phyloP scores from a whole-genome alignment of 202 grass and related monocot species.

The Saccharum hybrid region DNA sequence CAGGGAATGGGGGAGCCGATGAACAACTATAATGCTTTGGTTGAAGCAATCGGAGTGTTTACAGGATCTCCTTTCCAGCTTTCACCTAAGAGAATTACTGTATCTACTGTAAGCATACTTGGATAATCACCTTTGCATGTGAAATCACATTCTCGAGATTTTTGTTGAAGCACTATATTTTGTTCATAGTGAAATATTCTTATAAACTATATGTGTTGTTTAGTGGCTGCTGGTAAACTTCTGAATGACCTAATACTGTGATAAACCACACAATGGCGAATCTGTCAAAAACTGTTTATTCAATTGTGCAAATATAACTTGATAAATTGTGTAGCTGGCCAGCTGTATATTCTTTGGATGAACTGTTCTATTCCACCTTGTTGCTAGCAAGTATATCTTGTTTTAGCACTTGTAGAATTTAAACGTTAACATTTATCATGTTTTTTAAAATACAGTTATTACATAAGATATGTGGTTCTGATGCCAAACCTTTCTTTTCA shows the following conservation, averaged over 20 bases:
- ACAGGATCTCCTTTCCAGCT: slow-evolving; percentile 86
- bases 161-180: slow-evolving; percentile 16
- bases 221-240: not conserved
- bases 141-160: slow-evolving; percentile 20
- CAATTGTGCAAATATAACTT: slow-evolving; percentile 7
- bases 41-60: slow-evolving; percentile 87
- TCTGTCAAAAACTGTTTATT: not conserved
- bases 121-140: slow-evolving; percentile 22
- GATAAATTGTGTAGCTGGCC: slow-evolving; percentile 27
- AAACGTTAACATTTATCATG: not conserved
- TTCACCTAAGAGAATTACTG: slow-evolving; percentile 93
- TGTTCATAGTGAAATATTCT: slow-evolving; percentile 5
- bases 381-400: not conserved
- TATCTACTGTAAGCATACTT: slow-evolving; percentile 85
- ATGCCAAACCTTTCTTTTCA: not conserved
- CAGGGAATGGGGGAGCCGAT: slow-evolving; percentile 98
- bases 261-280: slow-evolving; percentile 21
- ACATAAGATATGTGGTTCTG: not conserved
- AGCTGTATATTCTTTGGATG: slow-evolving; percentile 4
- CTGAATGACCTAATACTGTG: slow-evolving; percentile 30
- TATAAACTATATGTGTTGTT: not conserved
- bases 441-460: not conserved
- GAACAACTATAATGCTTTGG: slow-evolving; percentile 92
- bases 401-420: slow-evolving; percentile 22
- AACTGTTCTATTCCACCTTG: not conserved